Conservation (phyloP, 2,329 filamentous ascomycete genomes). For the Trichoderma hamatum region DNA sequence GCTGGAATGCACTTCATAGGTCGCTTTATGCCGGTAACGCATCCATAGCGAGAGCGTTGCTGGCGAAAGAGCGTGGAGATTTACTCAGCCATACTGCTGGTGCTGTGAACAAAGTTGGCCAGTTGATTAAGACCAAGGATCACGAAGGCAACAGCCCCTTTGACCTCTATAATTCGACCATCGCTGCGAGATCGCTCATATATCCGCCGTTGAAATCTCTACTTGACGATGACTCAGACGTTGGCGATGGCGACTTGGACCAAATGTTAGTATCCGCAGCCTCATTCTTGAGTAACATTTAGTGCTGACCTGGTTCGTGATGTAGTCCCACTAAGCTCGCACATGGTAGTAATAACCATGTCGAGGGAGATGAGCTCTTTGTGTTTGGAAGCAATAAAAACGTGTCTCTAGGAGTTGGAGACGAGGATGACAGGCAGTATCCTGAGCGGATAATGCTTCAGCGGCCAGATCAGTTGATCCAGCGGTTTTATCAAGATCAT, state of each 20-base stretch:
- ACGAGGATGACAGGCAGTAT: slow-evolving; percentile 91
- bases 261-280: slow-evolving; percentile 37
- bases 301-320: background rate
- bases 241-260: slow-evolving; percentile 48
- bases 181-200: slow-evolving; percentile 72
- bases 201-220: slow-evolving; percentile 50
- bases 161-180: slow-evolving; percentile 87
- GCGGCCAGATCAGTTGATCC: slow-evolving; percentile 76
- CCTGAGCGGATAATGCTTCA: slow-evolving; percentile 80
- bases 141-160: slow-evolving; percentile 93
- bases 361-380: slow-evolving; percentile 78
- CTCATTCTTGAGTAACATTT: background rate
- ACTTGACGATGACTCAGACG: slow-evolving; percentile 57
- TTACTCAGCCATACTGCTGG: slow-evolving; percentile 61
- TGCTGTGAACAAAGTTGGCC: slow-evolving; percentile 65
- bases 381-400: slow-evolving; percentile 98
- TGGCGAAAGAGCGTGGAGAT: slow-evolving; percentile 75
- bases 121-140: slow-evolving; percentile 92
- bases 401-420: slow-evolving; percentile 86
- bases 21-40: slow-evolving; percentile 90
- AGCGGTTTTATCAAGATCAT: slow-evolving; percentile 72
- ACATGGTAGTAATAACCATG: slow-evolving; percentile 24
- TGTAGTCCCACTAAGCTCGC: background rate
- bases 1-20: slow-evolving; percentile 93
- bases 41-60: slow-evolving; percentile 77